Evolutionary conservation across 2,329 filamentous ascomycete genomes (phyloP).

Genomic region (Pseudogymnoascus verrucosus): DNA sequence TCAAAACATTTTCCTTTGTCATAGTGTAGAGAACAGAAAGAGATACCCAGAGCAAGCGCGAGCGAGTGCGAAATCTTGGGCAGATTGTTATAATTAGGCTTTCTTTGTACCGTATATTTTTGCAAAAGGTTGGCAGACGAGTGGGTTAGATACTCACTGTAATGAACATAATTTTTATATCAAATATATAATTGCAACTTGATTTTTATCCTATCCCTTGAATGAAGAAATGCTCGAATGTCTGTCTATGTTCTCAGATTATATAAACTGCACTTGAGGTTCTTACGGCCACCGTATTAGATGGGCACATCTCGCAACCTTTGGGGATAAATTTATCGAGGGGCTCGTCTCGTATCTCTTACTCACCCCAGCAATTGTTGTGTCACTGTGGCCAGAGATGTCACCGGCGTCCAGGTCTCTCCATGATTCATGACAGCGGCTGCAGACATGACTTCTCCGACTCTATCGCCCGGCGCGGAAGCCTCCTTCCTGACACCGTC

Average conservation of each 20-base stretch:
- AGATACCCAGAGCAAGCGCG: not conserved
- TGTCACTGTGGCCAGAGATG: not conserved
- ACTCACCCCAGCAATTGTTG: not conserved
- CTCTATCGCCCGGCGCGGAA: not conserved
- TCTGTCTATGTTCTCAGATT: too few relatives aligned
- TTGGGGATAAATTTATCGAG: slow-evolving; percentile 8
- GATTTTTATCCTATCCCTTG: not conserved
- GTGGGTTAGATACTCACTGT: slow-evolving; percentile 7
- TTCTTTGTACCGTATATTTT: slow-evolving; percentile 8
- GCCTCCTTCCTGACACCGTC: not conserved
- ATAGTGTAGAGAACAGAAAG: slow-evolving; percentile 5
- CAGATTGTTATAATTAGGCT: slow-evolving; percentile 7
- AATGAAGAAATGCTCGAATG: too few relatives aligned
- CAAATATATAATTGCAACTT: not conserved
- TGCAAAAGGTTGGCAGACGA: not conserved
- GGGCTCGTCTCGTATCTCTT: not conserved
- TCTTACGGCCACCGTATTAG: not conserved
- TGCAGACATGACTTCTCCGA: not conserved
- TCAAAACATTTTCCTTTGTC: slow-evolving; percentile 1
- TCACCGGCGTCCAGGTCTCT: not conserved
- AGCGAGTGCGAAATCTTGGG: slow-evolving; percentile 5
- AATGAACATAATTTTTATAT: slow-evolving; percentile 8
- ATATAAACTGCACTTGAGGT: not conserved
- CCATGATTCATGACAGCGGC: not conserved
- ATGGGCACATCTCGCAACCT: not conserved